phyloP scores from a whole-genome alignment of 129 eudicot species.

The Pulicaria dysenterica region DNA sequence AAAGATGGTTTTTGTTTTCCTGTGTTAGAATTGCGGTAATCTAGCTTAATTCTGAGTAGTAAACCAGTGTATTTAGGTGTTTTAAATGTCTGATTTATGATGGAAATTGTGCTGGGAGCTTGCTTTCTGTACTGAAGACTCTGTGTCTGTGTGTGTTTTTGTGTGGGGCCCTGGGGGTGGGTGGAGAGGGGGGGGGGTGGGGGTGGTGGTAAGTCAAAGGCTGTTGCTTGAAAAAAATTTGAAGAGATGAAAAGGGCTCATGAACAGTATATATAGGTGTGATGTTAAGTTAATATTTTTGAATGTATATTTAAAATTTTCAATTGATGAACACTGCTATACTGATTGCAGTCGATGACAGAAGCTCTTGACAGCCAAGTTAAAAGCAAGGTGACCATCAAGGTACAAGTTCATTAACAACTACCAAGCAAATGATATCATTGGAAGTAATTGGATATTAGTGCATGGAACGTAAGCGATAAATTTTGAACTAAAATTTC shows the following conservation, averaged over 20 bases:
- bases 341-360: constrained; percentile 74
- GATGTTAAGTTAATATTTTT: background rate
- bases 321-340: constrained; percentile 12
- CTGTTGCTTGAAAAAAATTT: too few relatives aligned
- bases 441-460: too few relatives aligned
- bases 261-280: background rate
- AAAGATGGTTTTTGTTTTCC: background rate
- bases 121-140: background rate
- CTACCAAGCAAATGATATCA: background rate
- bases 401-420: constrained; percentile 41
- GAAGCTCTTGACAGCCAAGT: constrained; percentile 84
- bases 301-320: constrained; percentile 8
- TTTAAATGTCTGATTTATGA: background rate
- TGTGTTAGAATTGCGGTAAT: background rate
- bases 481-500: too few relatives aligned
- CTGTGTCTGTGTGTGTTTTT: too few relatives aligned
- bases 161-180: too few relatives aligned
- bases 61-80: background rate
- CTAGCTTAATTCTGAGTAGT: background rate
- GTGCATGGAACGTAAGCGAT: too few relatives aligned
- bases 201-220: too few relatives aligned
- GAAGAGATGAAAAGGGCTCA: background rate
- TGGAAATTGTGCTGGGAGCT: background rate
- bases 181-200: too few relatives aligned
- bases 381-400: constrained; percentile 78